phyloP scores from a whole-genome alignment of 2,329 filamentous ascomycete species.

The Emmonsia crescens region DNA sequence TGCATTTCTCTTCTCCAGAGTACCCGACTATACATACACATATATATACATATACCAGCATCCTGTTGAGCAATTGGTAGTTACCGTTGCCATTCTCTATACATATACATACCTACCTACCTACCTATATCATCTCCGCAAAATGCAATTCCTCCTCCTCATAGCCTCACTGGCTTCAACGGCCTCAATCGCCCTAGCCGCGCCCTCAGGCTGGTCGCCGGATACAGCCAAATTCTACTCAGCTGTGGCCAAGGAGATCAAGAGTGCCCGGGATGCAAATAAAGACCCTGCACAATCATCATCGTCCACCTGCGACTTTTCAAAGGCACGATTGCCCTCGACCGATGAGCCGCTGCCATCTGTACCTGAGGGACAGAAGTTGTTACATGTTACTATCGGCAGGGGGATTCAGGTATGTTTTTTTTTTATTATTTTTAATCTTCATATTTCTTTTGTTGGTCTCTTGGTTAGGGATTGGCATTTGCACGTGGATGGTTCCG shows the following conservation, averaged over 20 bases:
- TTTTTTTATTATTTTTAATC: neutral
- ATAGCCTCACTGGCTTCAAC: conserved; percentile 23
- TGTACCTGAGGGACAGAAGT: conserved; percentile 48
- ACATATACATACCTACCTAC: conserved; percentile 11
- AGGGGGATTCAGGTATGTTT: conserved; percentile 55
- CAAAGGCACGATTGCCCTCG: conserved; percentile 28
- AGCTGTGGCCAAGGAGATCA: conserved; percentile 30
- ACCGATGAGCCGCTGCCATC: conserved; percentile 51
- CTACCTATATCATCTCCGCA: conserved; percentile 1
- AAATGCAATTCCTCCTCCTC: conserved; percentile 18
- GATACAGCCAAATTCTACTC: conserved; percentile 31
- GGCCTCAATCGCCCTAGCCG: conserved; percentile 25
- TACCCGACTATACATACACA: too few species aligned
- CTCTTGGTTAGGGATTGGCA: neutral
- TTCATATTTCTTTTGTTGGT: conserved; percentile 6
- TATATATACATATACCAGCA: neutral
- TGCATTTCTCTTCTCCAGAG: too few species aligned
- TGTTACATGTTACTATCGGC: conserved; percentile 74
- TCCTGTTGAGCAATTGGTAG: neutral
- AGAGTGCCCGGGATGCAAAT: conserved; percentile 14
- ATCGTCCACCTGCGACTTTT: conserved; percentile 29
- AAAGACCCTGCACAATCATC: conserved; percentile 12
- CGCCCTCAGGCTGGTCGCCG: conserved; percentile 29
- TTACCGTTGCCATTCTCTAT: neutral
- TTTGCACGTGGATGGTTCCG: neutral